Evolutionary conservation across 371 early-diverging fungal species (phyloP).

Genomic region (Haplosporangium sp.): DNA sequence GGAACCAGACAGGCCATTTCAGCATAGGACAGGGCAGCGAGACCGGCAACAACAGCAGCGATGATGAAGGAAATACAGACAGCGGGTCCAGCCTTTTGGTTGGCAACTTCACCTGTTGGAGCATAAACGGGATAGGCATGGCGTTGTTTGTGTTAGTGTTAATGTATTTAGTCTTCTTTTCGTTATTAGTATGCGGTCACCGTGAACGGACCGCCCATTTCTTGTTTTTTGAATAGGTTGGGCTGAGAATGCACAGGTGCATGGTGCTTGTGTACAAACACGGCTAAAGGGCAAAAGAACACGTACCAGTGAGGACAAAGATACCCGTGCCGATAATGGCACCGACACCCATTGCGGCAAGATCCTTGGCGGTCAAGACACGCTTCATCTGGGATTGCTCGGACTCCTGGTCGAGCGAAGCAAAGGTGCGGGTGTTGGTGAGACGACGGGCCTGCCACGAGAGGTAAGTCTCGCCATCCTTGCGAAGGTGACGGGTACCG

Average conservation of each 20-base stretch:
- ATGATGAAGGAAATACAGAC: slow-evolving; percentile 80
- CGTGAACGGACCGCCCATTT: too few relatives aligned
- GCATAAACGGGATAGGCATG: slow-evolving; percentile 3
- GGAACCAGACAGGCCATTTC: slow-evolving; percentile 88
- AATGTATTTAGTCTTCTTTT: too few relatives aligned
- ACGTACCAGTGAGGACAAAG: slow-evolving; percentile 60
- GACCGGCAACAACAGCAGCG: slow-evolving; percentile 75
- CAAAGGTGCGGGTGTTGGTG: slow-evolving; percentile 47
- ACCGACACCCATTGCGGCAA: slow-evolving; percentile 59
- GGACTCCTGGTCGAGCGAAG: slow-evolving; percentile 44
- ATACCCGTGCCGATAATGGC: slow-evolving; percentile 80
- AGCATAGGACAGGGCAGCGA: slow-evolving; percentile 83
- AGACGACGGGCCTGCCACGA: slow-evolving; percentile 37
- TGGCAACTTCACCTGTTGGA: slow-evolving; percentile 79
- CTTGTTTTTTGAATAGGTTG: too few relatives aligned
- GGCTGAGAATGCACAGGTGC: too few relatives aligned
- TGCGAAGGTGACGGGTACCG: slow-evolving; percentile 43
- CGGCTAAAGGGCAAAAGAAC: background rate
- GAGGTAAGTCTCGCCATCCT: slow-evolving; percentile 17
- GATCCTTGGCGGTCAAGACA: slow-evolving; percentile 35
- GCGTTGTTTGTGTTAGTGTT: too few relatives aligned
- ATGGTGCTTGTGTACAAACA: too few relatives aligned
- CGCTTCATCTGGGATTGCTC: slow-evolving; percentile 36
- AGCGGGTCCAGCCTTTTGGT: slow-evolving; percentile 82
- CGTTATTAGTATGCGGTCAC: too few relatives aligned